These are phyloP conservation scores for Suzukiozyma palmioleophila DNA, from an alignment of 1,139 yeast genomes.

Conservation along the genomic window DNA sequence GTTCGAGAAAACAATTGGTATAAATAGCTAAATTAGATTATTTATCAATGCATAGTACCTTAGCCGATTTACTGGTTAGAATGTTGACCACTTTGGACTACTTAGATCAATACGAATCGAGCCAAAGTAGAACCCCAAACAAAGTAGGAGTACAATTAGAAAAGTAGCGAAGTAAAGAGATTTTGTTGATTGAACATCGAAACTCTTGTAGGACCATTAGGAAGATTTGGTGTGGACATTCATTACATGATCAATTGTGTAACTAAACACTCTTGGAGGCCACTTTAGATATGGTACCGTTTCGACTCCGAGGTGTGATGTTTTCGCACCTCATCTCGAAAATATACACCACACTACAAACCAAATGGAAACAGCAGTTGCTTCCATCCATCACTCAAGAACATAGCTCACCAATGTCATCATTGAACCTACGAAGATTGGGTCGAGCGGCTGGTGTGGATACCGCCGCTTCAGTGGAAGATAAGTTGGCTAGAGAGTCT, in stretches of 20 bases:
- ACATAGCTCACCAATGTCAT: neutral
- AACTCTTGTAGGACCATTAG: no score
- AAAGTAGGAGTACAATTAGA: no score
- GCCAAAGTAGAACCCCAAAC: no score
- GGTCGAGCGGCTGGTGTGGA: neutral
- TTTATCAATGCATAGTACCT: no score
- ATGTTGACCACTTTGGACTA: no score
- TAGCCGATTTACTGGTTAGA: no score
- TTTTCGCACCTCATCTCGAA: neutral
- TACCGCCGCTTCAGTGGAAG: conserved; percentile 16
- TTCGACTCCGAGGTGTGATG: neutral
- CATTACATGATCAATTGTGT: neutral
- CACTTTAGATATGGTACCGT: neutral
- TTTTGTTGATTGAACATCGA: no score
- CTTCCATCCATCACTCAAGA: neutral
- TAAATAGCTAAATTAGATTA: conserved; percentile 17
- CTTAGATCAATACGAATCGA: no score
- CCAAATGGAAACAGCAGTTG: neutral
- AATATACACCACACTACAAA: neutral
- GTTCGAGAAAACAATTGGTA: conserved; percentile 76
- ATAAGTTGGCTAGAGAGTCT: conserved; percentile 66
- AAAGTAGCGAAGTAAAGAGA: no score
- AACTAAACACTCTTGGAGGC: no score
- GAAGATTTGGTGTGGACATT: no score
- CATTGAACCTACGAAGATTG: neutral